phyloP scores from a whole-genome alignment of 345 rosid genomes.

The Linum usitatissimum region DNA sequence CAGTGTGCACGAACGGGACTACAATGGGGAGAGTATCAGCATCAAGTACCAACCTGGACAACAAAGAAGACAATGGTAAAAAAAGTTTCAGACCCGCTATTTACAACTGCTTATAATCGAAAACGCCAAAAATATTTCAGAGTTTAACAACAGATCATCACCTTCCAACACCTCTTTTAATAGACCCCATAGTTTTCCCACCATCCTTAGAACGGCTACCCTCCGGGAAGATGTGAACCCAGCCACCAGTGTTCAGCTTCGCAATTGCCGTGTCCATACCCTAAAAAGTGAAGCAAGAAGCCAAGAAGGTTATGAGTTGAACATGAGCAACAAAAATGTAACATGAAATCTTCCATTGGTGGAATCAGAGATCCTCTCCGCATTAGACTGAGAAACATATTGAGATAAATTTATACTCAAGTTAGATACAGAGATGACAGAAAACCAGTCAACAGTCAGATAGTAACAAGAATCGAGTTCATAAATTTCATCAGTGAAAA shows the following conservation, averaged over 20 bases:
- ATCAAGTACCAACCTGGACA: constrained; percentile 66
- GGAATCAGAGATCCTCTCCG: no score
- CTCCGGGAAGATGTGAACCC: constrained; percentile 99
- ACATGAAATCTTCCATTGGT: no score
- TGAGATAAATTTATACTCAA: no score
- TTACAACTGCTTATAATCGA: background rate
- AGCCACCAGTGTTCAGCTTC: constrained; percentile 76
- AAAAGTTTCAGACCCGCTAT: background rate
- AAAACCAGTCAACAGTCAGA: background rate
- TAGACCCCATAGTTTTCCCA: constrained; percentile 69
- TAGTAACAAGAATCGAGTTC: background rate
- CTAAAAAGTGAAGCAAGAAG: constrained; percentile 27
- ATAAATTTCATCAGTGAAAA: no score
- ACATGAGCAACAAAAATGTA: no score
- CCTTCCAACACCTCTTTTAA: constrained; percentile 97
- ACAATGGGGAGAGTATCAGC: constrained; percentile 74
- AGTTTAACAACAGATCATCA: constrained; percentile 16
- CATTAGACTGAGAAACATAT: no score
- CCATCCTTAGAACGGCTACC: constrained; percentile 94
- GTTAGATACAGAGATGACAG: no score
- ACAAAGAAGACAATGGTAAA: background rate
- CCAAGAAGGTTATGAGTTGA: no score
- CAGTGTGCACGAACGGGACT: constrained; percentile 85
- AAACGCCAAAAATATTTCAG: background rate
- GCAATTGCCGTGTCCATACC: constrained; percentile 97